These are phyloP conservation scores for Salix dunnii DNA, from an alignment of 345 rosid species.

Conservation along the genomic window DNA sequence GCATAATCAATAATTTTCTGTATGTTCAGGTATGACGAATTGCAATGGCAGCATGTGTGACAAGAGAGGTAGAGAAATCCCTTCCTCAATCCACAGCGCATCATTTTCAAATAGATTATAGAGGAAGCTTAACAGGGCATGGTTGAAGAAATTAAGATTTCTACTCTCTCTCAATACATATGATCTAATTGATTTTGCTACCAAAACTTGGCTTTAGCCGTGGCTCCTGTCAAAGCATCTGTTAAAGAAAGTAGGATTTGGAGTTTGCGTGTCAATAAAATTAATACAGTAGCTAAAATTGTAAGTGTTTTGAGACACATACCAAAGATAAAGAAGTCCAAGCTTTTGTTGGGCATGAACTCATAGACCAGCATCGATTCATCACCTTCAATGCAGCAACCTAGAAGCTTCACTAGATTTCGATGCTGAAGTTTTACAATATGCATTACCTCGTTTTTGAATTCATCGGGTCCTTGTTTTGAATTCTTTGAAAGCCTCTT, in stretches of 20 bases:
- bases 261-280: background rate
- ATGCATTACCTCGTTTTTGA: slow-evolving; percentile 1
- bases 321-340: slow-evolving; percentile 3
- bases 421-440: slow-evolving; percentile 14
- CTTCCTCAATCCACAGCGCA: background rate
- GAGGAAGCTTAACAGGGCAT: background rate
- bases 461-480: slow-evolving; percentile 6
- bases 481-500: slow-evolving; percentile 9
- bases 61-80: background rate
- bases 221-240: background rate
- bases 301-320: background rate
- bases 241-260: background rate
- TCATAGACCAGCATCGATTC: slow-evolving; percentile 12
- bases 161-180: background rate
- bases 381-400: slow-evolving; percentile 14
- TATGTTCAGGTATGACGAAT: background rate
- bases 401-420: slow-evolving; percentile 13
- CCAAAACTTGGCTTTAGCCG: background rate
- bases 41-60: background rate
- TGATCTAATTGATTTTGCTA: background rate
- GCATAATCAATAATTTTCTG: background rate
- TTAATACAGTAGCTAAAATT: background rate
- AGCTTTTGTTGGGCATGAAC: slow-evolving; percentile 12
- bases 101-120: background rate
- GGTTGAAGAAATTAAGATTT: background rate